A percentile compares a stretch with the other conserved stretches of the same genome.
Evolutionary conservation across 192 early-diverging fungal species (phyloP).

Genomic region (Obelidium mucronatum): DNA sequence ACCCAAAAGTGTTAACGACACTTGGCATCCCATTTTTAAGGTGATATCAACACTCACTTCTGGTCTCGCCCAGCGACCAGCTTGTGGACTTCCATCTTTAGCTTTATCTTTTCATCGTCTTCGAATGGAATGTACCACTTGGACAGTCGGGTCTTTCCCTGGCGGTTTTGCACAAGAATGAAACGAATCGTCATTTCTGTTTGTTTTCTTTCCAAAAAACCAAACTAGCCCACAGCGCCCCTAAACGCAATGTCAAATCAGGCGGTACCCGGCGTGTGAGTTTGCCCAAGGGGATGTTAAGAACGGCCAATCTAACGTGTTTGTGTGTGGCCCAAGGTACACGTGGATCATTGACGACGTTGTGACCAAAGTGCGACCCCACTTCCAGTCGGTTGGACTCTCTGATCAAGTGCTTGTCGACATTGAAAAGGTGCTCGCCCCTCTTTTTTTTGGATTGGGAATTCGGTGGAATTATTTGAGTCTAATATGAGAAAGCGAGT

Average conservation of each 20-base stretch:
- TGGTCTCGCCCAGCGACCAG: slow-evolving; percentile 95
- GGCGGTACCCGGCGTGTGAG: too few relatives aligned
- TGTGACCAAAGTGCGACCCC: slow-evolving; percentile 80
- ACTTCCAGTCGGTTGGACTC: slow-evolving; percentile 92
- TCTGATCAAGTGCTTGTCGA: slow-evolving; percentile 87
- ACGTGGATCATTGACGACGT: slow-evolving; percentile 94
- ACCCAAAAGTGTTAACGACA: too few relatives aligned
- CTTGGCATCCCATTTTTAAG: too few relatives aligned
- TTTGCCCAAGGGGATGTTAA: too few relatives aligned
- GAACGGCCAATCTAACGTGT: neutral
- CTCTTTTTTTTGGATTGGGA: slow-evolving; percentile 29
- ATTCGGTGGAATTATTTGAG: too few relatives aligned
- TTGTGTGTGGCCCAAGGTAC: slow-evolving; percentile 63
- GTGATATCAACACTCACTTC: slow-evolving; percentile 73
- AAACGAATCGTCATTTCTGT: slow-evolving; percentile 60
- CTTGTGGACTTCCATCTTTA: slow-evolving; percentile 96
- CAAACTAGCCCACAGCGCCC: neutral
- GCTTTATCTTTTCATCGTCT: slow-evolving; percentile 92
- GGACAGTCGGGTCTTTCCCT: slow-evolving; percentile 95
- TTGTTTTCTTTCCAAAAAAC: neutral
- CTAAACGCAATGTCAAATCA: too few relatives aligned
- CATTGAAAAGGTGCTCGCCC: slow-evolving; percentile 70
- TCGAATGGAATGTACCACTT: slow-evolving; percentile 98
- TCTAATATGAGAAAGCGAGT: too few relatives aligned
- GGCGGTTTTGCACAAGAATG: slow-evolving; percentile 98